Base-by-base conservation (phyloP, 1,284 basidiomycete species). In the Ganoderma sinense region DNA sequence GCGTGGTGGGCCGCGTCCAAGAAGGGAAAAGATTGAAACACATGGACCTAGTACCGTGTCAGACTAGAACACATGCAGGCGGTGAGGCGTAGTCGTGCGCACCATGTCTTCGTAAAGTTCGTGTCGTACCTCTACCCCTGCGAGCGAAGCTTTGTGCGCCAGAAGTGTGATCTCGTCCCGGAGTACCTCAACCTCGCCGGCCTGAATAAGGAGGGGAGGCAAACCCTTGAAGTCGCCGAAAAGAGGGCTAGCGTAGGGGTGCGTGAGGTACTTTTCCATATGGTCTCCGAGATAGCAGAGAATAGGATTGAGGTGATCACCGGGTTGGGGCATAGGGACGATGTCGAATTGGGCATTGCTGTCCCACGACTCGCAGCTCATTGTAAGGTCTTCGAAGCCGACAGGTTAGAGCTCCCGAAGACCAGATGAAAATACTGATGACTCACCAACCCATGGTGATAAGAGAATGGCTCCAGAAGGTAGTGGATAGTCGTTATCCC, bases 361-460 rank as follows among this genome's bases (percentile, higher is more conserved):
- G 65, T 98, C 96, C 97, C 97, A 99, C 43, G 95, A 97, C 72
- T 97, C 95, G 80, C 97, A 99, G 72, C 96, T 97, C 89, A 97
- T 93, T 0, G 96, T 98, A 69, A 98, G 83, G 82, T 97, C 95
- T 94, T 71, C n/a, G n/a, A 63, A 45, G 26, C 63, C 62, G 75
- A 72, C 40, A 2, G 33, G 29, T 61, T 18, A 45, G 8, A 64
- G 29, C 33, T 18, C 29, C 6, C 14, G 48, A 33, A 14, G 31
- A 29, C 26, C 41, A 61, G 18, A 71, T 23, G 64, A 55, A 3
- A 13, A 8, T 14, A 7, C 20, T 26, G 20, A 33, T 20, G 4
- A 89, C 92, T 81, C 71, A 93, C 94, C 94, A 73, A 97, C 95
- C 97, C 97, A 98, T 1, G 97, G 97, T 39, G 93, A 96, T 88